phyloP scores from a whole-genome alignment of 2,329 filamentous ascomycete genomes.

The Ceratocystis harringtonii region DNA sequence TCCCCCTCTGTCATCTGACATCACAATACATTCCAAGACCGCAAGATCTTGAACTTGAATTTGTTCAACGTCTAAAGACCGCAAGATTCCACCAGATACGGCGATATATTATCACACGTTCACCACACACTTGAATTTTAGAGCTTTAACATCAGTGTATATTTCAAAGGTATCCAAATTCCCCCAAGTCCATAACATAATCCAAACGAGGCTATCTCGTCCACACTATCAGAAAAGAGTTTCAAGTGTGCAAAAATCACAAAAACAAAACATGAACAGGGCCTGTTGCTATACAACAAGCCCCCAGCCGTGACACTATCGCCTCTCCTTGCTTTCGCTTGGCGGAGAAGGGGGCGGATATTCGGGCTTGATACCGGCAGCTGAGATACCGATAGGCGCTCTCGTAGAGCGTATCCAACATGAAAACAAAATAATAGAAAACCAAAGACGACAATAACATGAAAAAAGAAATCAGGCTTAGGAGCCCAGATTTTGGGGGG shows the following conservation, averaged over 20 bases:
- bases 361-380: slow-evolving; percentile 2
- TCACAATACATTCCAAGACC: no score
- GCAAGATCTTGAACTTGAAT: no score
- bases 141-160: not conserved
- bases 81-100: no score
- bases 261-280: slow-evolving; percentile 4
- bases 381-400: slow-evolving; percentile 6
- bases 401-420: slow-evolving; percentile 8
- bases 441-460: not conserved
- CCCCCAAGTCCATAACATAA: not conserved
- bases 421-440: not conserved
- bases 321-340: not conserved
- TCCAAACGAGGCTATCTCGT: not conserved
- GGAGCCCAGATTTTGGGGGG: not conserved
- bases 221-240: not conserved
- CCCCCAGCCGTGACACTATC: slow-evolving; percentile 6
- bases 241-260: not conserved
- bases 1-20: no score
- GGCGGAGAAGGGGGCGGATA: not conserved
- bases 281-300: not conserved
- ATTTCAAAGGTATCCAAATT: slow-evolving; percentile 2
- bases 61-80: no score
- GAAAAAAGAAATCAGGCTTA: not conserved
- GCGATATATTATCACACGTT: not conserved
- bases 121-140: not conserved